Conservation (phyloP, 768 basidiomycete genomes). For the Pholiota microspora region DNA sequence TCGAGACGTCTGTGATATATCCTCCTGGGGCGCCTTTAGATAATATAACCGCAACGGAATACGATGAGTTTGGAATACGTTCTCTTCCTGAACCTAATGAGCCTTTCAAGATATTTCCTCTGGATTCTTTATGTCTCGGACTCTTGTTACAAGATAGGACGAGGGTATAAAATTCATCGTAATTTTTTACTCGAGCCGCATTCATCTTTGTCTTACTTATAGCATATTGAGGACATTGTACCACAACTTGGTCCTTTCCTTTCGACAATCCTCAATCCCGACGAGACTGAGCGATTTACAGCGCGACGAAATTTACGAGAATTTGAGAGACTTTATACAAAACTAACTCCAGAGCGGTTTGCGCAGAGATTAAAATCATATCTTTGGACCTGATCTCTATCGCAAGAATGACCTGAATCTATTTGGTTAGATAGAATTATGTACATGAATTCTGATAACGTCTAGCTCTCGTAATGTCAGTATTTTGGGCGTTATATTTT, state of each 20-base stretch:
- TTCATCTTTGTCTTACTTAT: too few species aligned
- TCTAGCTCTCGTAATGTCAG: too few species aligned
- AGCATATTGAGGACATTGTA: not conserved
- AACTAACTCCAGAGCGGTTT: not conserved
- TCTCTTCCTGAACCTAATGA: not conserved
- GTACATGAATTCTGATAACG: too few species aligned
- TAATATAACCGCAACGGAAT: not conserved
- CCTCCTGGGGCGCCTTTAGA: not conserved
- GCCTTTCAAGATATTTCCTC: constrained; percentile 6
- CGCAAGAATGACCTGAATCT: too few species aligned
- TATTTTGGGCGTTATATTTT: too few species aligned
- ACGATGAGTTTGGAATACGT: not conserved
- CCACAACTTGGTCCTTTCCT: not conserved
- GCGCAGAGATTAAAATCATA: not conserved
- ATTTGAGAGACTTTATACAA: not conserved
- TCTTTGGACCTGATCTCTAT: not conserved
- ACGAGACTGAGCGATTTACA: not conserved
- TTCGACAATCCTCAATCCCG: not conserved
- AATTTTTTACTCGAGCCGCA: too few species aligned
- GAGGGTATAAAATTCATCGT: too few species aligned
- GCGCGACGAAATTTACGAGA: not conserved
- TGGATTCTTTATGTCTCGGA: constrained; percentile 1
- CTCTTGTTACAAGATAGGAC: not conserved
- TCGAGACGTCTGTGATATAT: constrained; percentile 3
- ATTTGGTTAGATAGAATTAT: too few species aligned